These are phyloP conservation scores for Suillus placidus DNA, from an alignment of 768 basidiomycete species.

Conservation along the genomic window DNA sequence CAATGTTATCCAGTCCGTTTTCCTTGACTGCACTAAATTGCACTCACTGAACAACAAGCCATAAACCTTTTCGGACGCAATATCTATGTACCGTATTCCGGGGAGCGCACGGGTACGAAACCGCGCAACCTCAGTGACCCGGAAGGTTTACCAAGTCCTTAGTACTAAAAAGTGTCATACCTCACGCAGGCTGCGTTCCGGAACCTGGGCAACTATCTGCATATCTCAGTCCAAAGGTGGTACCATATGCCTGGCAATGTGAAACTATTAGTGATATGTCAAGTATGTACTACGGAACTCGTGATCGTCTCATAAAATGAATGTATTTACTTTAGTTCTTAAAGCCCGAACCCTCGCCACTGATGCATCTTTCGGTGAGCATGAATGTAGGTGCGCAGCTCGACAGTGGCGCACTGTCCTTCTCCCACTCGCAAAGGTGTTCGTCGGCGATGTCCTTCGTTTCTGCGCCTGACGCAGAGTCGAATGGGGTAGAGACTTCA, in stretches of 20 bases:
- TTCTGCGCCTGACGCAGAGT: not conserved
- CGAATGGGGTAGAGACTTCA: not conserved
- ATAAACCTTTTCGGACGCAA: too few relatives aligned
- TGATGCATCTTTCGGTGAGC: not conserved
- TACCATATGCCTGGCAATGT: not conserved
- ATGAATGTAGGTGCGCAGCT: not conserved
- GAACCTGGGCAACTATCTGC: not conserved
- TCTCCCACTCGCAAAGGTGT: not conserved
- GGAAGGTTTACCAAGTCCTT: not conserved
- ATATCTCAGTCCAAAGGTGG: not conserved
- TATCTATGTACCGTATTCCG: too few relatives aligned
- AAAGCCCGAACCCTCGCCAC: not conserved
- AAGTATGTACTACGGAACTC: slow-evolving; percentile 1
- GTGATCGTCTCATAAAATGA: not conserved
- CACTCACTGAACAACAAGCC: too few relatives aligned
- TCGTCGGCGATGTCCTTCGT: not conserved
- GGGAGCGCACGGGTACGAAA: too few relatives aligned
- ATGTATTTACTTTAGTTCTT: not conserved
- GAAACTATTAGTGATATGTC: not conserved
- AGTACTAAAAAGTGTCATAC: not conserved
- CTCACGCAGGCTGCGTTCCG: not conserved
- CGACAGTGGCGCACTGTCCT: not conserved
- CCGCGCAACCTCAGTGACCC: not conserved
- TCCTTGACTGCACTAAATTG: too few relatives aligned
- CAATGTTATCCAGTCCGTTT: too few relatives aligned